These are phyloP conservation scores for Cicer arietinum DNA, from an alignment of 306 rosid species.

Conservation along the genomic window DNA sequence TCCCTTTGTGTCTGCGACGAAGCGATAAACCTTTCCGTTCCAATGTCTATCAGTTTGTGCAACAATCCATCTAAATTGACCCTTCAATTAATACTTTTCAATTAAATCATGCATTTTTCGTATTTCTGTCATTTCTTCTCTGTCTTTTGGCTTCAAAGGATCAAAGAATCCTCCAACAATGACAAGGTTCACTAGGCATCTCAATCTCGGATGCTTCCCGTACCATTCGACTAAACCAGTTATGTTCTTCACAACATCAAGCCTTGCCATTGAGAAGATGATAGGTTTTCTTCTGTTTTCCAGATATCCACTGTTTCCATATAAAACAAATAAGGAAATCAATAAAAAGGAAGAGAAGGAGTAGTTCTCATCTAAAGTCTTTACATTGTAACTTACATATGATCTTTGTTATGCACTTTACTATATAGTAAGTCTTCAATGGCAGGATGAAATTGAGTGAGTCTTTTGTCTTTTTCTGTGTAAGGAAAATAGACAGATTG, in stretches of 20 bases:
- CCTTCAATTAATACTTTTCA: slow-evolving; percentile 67
- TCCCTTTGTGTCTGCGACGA: slow-evolving; percentile 83
- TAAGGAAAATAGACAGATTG: slow-evolving; percentile 83
- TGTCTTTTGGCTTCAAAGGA: slow-evolving; percentile 79
- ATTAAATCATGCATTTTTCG: slow-evolving; percentile 72
- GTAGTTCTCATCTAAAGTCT: not conserved
- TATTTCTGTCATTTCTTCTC: slow-evolving; percentile 84
- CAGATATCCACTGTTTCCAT: slow-evolving; percentile 69
- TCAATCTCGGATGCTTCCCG: slow-evolving; percentile 71
- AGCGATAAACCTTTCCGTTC: slow-evolving; percentile 86
- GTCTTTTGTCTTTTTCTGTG: slow-evolving; percentile 61
- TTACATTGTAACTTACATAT: slow-evolving; percentile 56
- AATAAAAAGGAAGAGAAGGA: too few species aligned
- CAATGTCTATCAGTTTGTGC: slow-evolving; percentile 82
- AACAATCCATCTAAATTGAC: slow-evolving; percentile 92
- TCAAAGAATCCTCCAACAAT: slow-evolving; percentile 95
- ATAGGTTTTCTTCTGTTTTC: slow-evolving; percentile 73
- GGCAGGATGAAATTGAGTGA: slow-evolving; percentile 59
- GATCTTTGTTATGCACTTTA: slow-evolving; percentile 68
- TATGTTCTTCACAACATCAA: slow-evolving; percentile 86
- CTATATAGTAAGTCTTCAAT: slow-evolving; percentile 75
- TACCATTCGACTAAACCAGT: slow-evolving; percentile 87
- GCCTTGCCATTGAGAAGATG: slow-evolving; percentile 90
- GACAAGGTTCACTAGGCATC: slow-evolving; percentile 83
- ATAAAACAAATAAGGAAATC: too few species aligned